phyloP scores from a whole-genome alignment of 805 yeast genomes.

The Myxozyma melibiosi region DNA sequence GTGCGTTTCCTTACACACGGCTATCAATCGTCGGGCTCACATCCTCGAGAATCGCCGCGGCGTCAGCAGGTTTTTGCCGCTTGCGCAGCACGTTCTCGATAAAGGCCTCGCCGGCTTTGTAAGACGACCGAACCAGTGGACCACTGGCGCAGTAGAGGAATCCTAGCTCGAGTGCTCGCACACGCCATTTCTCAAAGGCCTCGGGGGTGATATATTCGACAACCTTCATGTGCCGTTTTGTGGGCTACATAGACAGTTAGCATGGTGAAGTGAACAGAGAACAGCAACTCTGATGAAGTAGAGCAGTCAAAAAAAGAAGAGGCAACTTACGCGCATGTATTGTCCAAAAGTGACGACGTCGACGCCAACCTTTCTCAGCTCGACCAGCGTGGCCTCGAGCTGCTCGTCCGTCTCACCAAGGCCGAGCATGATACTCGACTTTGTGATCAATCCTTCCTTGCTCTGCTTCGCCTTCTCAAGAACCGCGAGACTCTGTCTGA shows the following conservation, averaged over 20 bases:
- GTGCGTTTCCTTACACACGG: neutral
- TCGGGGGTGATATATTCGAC: conserved; percentile 94
- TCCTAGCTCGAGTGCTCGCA: conserved; percentile 81
- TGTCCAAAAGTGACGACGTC: conserved; percentile 99
- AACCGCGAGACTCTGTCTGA: conserved; percentile 81
- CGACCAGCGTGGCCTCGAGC: conserved; percentile 69
- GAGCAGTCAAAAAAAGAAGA: neutral
- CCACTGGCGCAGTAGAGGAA: conserved; percentile 97
- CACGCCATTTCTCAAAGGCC: conserved; percentile 91
- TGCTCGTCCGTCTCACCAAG: conserved; percentile 96
- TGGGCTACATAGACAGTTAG: conserved; percentile 79
- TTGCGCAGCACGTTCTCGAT: conserved; percentile 89
- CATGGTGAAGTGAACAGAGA: neutral
- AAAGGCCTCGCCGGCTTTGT: conserved; percentile 97
- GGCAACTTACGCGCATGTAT: conserved; percentile 47
- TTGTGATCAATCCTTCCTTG: conserved; percentile 76
- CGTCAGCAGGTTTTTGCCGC: conserved; percentile 46
- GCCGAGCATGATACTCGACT: conserved; percentile 95
- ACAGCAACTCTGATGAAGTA: neutral
- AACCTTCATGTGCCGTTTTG: conserved; percentile 97
- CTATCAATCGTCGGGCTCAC: neutral
- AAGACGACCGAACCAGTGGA: conserved; percentile 92
- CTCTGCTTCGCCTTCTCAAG: conserved; percentile 77
- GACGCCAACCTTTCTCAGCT: conserved; percentile 72
- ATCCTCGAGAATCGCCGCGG: neutral